Evolutionary conservation across 192 early-diverging fungal genomes (phyloP).

Genomic region (Coemansia sp.): DNA sequence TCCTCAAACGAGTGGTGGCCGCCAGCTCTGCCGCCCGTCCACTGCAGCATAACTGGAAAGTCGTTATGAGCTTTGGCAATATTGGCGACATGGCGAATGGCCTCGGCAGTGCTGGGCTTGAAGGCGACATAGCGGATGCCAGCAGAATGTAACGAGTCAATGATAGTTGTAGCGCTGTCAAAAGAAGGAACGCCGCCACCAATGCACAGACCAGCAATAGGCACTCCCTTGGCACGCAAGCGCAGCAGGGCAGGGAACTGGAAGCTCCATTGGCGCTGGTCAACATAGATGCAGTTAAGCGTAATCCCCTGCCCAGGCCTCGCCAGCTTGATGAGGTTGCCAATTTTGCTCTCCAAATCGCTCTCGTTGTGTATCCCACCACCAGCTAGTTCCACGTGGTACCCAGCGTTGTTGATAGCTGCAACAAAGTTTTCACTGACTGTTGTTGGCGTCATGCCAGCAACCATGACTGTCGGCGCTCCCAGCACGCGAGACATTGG

Average conservation of each 20-base stretch:
- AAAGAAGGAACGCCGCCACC: slow-evolving; percentile 89
- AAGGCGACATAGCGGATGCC: slow-evolving; percentile 79
- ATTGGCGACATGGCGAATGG: slow-evolving; percentile 77
- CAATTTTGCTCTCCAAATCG: slow-evolving; percentile 65
- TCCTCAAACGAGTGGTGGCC: slow-evolving; percentile 98
- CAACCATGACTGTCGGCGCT: slow-evolving; percentile 90
- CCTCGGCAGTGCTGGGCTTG: slow-evolving; percentile 76
- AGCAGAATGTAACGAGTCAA: slow-evolving; percentile 66
- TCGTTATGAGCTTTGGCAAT: slow-evolving; percentile 79
- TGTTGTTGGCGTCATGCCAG: slow-evolving; percentile 92
- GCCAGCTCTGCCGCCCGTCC: slow-evolving; percentile 95
- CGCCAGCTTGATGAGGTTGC: slow-evolving; percentile 67
- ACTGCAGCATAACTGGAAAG: slow-evolving; percentile 89
- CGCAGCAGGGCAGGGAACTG: slow-evolving; percentile 80
- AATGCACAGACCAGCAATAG: slow-evolving; percentile 87
- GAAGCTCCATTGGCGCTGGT: slow-evolving; percentile 77
- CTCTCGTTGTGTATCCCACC: slow-evolving; percentile 82
- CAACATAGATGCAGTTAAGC: slow-evolving; percentile 87
- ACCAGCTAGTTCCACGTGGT: slow-evolving; percentile 85
- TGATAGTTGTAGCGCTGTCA: slow-evolving; percentile 80
- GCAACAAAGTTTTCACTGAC: slow-evolving; percentile 74
- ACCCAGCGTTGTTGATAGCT: slow-evolving; percentile 86
- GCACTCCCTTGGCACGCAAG: slow-evolving; percentile 79
- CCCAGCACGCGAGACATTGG: slow-evolving; percentile 80
- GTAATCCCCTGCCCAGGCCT: slow-evolving; percentile 84